Evolutionary conservation across 768 basidiomycete genomes (phyloP), one percentile per base, ranked within the genome.

Genomic region (Mycena chlorophos): DNA sequence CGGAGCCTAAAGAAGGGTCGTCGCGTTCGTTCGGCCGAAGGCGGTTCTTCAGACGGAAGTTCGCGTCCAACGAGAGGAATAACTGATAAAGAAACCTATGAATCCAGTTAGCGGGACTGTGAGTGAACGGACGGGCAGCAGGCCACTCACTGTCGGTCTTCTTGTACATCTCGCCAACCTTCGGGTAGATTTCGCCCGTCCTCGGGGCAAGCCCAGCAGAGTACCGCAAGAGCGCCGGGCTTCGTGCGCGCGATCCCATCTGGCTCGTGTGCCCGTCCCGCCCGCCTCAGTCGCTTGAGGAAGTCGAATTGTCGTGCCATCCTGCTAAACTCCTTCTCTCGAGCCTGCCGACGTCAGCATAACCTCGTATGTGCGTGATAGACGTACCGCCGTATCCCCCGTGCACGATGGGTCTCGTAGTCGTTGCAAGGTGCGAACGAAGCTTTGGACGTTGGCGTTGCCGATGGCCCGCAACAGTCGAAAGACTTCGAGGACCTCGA

Each of bases 11-110:
- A 46, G 5, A 27, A 20, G 52, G 51, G 31, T 59, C 52, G 25
- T 45, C 34, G n/a, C 46, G 22, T n/a, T 49, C 63, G 16, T 56
- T 69, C 46, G 50, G 17, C 17, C 54, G 48, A 3, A 55, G 3
- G 2, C 47, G 14, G 27, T 49, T 55, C 34, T 54, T 54, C 38
- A 58, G 28, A 13, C 52, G 17, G 30, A 58, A 58, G 25, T 58
- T 58, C 23, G 54, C 54, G 31, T 58, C 56, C 16, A 57, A 10
- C 12, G 39, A 19, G 2, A 49, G 14, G 29, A 38, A 22, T 12
- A 51, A 25, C 43, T 20, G 46, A 17, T 48, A 48, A n/a, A 28
- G 20, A 28, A 19, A 60, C 17, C 28, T 43, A 50, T 20, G 13
- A 8, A 14, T 6, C 45, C 49, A 4, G 23, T 50, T 5, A 28